phyloP scores from a whole-genome alignment of 176 grass and related monocot genomes.

The Melocanna baccifera region DNA sequence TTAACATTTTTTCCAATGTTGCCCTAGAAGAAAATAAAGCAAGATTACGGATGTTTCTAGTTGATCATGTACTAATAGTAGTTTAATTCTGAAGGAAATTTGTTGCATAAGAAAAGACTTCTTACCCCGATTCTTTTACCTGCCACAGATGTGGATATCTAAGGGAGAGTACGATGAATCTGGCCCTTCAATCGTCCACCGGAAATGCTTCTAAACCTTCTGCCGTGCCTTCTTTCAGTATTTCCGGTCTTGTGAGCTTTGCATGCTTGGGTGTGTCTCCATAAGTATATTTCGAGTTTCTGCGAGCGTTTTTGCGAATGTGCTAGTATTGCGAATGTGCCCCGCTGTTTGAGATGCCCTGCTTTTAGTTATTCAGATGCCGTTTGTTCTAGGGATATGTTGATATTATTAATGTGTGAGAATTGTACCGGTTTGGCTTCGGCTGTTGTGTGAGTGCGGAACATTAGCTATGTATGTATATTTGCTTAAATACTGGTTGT shows the following conservation, averaged over 20 bases:
- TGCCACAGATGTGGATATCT: constrained; percentile 44
- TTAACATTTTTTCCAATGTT: not conserved
- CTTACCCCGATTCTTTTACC: not conserved
- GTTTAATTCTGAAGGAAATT: not conserved
- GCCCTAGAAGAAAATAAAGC: not conserved
- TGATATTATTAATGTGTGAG: constrained; percentile 4
- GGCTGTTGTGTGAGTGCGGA: constrained; percentile 1
- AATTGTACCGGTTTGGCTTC: not conserved
- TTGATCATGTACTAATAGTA: not conserved
- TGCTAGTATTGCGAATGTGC: not conserved
- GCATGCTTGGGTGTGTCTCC: constrained; percentile 4
- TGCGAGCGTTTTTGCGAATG: not conserved
- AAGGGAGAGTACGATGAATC: constrained; percentile 51
- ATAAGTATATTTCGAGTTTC: constrained; percentile 24
- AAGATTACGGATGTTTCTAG: not conserved
- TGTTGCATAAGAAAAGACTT: not conserved
- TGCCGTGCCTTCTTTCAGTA: not conserved
- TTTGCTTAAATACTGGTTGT: not conserved
- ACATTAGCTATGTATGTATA: constrained; percentile 22
- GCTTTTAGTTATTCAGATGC: not conserved
- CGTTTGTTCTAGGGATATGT: not conserved
- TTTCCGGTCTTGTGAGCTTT: not conserved
- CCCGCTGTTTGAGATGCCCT: not conserved
- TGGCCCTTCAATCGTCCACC: constrained; percentile 40
- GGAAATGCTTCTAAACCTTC: constrained; percentile 43